A percentile compares a stretch with the other conserved stretches of the same genome.
phyloP scores from a whole-genome alignment of 73 alveolate genomes.

The Paramecium bursaria region DNA sequence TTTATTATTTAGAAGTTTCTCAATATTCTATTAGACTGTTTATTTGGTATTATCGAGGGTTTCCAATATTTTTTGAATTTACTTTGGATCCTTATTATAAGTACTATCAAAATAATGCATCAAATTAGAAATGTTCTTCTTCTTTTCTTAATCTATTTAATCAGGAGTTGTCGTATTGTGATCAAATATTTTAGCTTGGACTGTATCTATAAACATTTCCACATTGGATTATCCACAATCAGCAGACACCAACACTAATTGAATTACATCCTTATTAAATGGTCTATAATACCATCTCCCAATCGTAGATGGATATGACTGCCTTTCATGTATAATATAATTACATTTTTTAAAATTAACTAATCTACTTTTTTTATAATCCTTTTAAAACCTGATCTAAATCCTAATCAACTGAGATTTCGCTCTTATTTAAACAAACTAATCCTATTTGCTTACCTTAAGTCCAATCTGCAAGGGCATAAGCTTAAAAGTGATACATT shows the following conservation, averaged over 20 bases:
- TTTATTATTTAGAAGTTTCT: conserved; percentile 16
- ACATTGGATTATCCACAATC: conserved; percentile 44
- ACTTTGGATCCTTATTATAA: conserved; percentile 53
- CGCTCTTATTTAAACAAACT: neutral
- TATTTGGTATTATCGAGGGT: conserved; percentile 34
- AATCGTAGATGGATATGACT: neutral
- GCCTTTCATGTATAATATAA: neutral
- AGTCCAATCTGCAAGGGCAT: conserved; percentile 26
- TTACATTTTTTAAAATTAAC: neutral
- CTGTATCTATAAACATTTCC: conserved; percentile 42
- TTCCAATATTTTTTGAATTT: conserved; percentile 35
- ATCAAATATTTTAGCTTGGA: conserved; percentile 57
- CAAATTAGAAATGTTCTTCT: neutral
- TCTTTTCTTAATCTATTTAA: neutral
- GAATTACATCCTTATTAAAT: conserved; percentile 38
- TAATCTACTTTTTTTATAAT: neutral
- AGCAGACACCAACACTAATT: conserved; percentile 6
- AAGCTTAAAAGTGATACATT: conserved; percentile 43
- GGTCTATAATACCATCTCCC: conserved; percentile 55
- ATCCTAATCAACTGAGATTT: neutral
- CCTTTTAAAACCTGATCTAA: neutral
- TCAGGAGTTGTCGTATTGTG: conserved; percentile 51
- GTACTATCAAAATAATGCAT: neutral
- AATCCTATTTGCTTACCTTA: neutral
- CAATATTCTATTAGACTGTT: conserved; percentile 25